A percentile compares a stretch with the other conserved stretches of the same genome.
These are phyloP conservation scores for Prunus mira DNA, from an alignment of 306 rosid species.

Conservation along the genomic window DNA sequence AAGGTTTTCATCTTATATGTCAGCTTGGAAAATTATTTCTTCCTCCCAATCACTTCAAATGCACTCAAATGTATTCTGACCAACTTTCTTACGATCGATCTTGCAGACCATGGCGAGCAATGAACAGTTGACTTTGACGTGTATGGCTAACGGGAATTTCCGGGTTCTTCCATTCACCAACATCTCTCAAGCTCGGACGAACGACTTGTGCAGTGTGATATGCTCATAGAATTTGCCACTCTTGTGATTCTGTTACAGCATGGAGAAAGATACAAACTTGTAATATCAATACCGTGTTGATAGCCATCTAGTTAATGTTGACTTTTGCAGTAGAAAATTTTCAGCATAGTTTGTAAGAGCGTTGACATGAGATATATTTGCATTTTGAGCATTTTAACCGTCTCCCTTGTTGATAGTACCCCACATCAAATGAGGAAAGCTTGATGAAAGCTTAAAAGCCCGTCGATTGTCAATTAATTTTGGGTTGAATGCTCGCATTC, in stretches of 20 bases:
- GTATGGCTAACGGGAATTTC: constrained; percentile 70
- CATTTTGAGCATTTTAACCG: not conserved
- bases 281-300: constrained; percentile 16
- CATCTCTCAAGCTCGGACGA: constrained; percentile 58
- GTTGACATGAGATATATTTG: not conserved
- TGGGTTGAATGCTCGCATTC: too few species aligned
- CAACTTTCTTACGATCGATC: not conserved
- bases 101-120: constrained; percentile 89
- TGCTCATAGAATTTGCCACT: constrained; percentile 39
- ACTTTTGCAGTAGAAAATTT: not conserved
- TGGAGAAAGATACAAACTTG: not conserved
- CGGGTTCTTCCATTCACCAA: constrained; percentile 72
- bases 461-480: too few species aligned
- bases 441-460: too few species aligned
- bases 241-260: constrained; percentile 9
- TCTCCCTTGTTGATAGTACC: too few species aligned
- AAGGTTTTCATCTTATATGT: not conserved
- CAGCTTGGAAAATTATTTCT: too few species aligned
- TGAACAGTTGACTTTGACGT: constrained; percentile 80
- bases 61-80: not conserved
- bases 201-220: constrained; percentile 71
- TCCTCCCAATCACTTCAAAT: not conserved
- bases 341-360: not conserved
- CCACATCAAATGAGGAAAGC: too few species aligned
- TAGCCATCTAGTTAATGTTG: not conserved